phyloP scores from a whole-genome alignment of 352 stramenopile species.

The Paralagenidium karlingii region DNA sequence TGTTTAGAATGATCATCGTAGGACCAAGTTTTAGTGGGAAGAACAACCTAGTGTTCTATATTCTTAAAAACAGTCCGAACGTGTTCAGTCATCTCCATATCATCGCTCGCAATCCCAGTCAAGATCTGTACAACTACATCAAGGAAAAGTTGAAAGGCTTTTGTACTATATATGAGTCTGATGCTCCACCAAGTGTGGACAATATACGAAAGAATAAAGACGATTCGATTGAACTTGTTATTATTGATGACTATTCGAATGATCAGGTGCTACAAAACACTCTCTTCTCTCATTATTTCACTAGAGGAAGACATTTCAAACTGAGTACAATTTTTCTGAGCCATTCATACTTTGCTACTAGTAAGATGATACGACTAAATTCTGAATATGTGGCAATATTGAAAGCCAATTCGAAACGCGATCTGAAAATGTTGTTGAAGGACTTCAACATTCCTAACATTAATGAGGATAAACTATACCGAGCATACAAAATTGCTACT shows the following conservation, averaged over 20 bases:
- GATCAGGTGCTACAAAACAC: constrained; percentile 1
- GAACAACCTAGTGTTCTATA: constrained; percentile 3
- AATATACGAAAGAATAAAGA: constrained; percentile 2
- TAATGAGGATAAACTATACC: not conserved
- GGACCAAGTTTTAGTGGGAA: constrained; percentile 6
- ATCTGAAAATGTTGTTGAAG: too few species aligned
- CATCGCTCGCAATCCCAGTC: constrained; percentile 6
- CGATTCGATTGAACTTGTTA: constrained; percentile 6
- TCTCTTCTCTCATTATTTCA: constrained; percentile 4
- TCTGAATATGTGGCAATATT: too few species aligned
- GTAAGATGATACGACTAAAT: too few species aligned
- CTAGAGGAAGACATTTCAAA: not conserved
- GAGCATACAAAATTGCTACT: not conserved
- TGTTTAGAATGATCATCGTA: constrained; percentile 9
- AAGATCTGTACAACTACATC: constrained; percentile 10
- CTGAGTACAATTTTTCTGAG: constrained; percentile 1
- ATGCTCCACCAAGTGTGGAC: not conserved
- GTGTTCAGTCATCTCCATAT: too few species aligned
- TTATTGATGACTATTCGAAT: constrained; percentile 10
- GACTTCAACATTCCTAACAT: too few species aligned
- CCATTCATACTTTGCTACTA: too few species aligned
- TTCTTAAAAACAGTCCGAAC: too few species aligned
- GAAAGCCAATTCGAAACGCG: too few species aligned
- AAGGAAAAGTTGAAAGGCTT: constrained; percentile 9
- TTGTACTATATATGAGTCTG: constrained; percentile 6